These are phyloP conservation scores for Kewa caespitosa DNA, from an alignment of 179 eudicot genomes.

Conservation along the genomic window DNA sequence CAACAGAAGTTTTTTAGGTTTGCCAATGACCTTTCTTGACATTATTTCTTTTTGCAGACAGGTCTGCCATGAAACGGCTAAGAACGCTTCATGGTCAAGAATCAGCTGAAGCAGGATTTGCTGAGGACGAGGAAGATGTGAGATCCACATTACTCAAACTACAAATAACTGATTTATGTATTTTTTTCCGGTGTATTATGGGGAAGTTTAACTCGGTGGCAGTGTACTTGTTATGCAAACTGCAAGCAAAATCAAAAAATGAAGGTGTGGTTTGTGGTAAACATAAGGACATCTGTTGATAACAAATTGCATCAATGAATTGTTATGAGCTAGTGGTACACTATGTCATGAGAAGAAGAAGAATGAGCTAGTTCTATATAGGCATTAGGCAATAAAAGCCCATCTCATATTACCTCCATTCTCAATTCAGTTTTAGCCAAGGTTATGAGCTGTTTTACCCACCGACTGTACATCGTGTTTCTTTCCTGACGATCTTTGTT, in stretches of 20 bases:
- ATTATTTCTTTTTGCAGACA: constrained; percentile 33
- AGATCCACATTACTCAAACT: constrained; percentile 24
- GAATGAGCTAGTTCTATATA: not conserved
- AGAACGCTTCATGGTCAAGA: constrained; percentile 28
- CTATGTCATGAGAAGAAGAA: not conserved
- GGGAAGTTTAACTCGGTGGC: not conserved
- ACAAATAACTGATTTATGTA: no score
- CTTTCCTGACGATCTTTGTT: not conserved
- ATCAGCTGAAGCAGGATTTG: constrained; percentile 26
- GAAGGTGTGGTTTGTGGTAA: not conserved
- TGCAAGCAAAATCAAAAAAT: not conserved
- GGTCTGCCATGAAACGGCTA: constrained; percentile 38
- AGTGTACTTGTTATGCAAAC: not conserved
- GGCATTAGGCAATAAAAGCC: not conserved
- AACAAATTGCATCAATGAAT: no score
- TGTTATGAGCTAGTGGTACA: not conserved
- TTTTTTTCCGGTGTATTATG: not conserved
- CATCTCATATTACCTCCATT: not conserved
- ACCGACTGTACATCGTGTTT: not conserved
- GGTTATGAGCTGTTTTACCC: no score
- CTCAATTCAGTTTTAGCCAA: not conserved
- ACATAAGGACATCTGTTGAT: not conserved
- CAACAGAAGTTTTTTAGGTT: not conserved
- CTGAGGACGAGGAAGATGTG: constrained; percentile 58
- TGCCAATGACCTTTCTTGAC: constrained; percentile 7